Percentiles rank a stretch among this genome's conserved stretches.
Conservation (phyloP, 1,284 basidiomycete species). For the Microbotryum violaceum region DNA sequence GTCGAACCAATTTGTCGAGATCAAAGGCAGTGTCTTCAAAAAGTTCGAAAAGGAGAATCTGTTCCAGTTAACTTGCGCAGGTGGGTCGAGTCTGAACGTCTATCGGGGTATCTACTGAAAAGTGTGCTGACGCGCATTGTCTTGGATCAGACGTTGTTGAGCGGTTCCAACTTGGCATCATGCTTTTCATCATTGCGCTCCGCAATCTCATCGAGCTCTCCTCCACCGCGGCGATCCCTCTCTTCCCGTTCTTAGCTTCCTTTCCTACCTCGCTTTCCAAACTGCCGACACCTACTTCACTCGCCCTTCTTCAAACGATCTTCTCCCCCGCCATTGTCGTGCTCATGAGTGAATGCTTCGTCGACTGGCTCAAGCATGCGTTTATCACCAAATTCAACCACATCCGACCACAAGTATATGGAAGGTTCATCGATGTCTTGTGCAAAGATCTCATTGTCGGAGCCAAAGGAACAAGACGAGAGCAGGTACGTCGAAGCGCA, state of each 20-base stretch:
- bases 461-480: conserved; percentile 60
- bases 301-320: conserved; percentile 66
- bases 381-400: conserved; percentile 93
- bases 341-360: conserved; percentile 81
- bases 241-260: conserved; percentile 54
- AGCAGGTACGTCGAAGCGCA: conserved; percentile 17
- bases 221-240: conserved; percentile 49
- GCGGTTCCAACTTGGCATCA: conserved; percentile 83
- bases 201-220: conserved; percentile 92
- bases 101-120: not conserved
- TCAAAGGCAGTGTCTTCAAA: conserved; percentile 98
- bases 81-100: conserved; percentile 44
- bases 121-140: no score
- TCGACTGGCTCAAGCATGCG: conserved; percentile 99
- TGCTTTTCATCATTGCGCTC: conserved; percentile 85
- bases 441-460: conserved; percentile 82
- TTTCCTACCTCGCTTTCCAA: conserved; percentile 34
- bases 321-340: conserved; percentile 89
- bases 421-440: conserved; percentile 89
- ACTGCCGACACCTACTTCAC: conserved; percentile 36
- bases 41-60: conserved; percentile 99
- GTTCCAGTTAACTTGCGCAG: conserved; percentile 97
- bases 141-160: conserved; percentile 78
- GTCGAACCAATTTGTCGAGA: conserved; percentile 99
- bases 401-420: conserved; percentile 85